Conservation (phyloP, 306 rosid species). For the Sphenostylis stenocarpa region DNA sequence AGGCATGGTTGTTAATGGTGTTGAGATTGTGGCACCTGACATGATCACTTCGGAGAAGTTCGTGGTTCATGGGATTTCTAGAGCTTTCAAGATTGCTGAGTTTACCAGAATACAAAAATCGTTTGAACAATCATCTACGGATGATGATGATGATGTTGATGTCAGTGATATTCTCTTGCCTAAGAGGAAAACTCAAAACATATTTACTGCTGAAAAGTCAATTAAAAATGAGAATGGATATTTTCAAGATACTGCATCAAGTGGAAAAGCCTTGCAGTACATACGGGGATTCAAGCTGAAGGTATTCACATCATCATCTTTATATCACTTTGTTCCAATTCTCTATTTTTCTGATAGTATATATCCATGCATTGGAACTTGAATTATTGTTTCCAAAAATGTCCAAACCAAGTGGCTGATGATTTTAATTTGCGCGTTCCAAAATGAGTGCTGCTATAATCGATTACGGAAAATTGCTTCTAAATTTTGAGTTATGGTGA, state of each 20-base stretch:
- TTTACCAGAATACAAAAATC: constrained; percentile 12
- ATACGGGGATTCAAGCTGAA: constrained; percentile 36
- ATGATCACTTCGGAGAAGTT: constrained; percentile 50
- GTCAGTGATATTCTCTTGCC: constrained; percentile 46
- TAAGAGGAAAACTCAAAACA: constrained; percentile 38
- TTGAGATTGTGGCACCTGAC: constrained; percentile 61
- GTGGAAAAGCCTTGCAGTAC: constrained; percentile 28
- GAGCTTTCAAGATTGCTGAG: constrained; percentile 47
- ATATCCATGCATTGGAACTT: constrained; percentile 19
- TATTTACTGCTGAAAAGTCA: constrained; percentile 29
- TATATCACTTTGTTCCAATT: background rate
- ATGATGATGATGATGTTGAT: background rate
- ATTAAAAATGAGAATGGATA: constrained; percentile 31
- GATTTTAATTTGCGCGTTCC: background rate
- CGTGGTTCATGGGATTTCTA: constrained; percentile 73
- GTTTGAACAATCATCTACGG: constrained; percentile 43
- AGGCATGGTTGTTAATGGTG: constrained; percentile 54
- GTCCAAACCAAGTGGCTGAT: background rate
- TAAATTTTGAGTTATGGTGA: background rate
- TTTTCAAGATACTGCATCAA: constrained; percentile 31
- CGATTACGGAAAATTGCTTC: background rate
- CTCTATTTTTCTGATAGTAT: background rate
- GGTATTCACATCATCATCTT: constrained; percentile 43
- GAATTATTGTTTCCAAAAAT: constrained; percentile 1
- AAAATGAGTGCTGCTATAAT: background rate